A percentile compares a stretch with the other conserved stretches of the same genome.
Evolutionary conservation across 306 rosid species (phyloP).

Genomic region (Cucumis cinereus): DNA sequence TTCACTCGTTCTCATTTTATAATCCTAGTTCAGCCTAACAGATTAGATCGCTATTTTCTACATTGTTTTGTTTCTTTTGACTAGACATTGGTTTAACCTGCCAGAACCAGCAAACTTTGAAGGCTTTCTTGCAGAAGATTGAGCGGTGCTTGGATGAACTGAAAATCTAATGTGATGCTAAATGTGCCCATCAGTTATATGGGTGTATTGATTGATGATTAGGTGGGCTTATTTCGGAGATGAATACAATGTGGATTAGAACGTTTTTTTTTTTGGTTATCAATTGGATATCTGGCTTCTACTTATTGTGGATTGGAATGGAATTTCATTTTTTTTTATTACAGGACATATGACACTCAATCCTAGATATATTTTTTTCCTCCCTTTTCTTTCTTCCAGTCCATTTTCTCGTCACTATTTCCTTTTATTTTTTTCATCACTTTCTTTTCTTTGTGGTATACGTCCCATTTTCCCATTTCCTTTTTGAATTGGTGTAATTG

Average conservation of each 20-base stretch:
- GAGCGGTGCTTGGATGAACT: conserved; percentile 8
- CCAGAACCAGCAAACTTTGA: conserved; percentile 10
- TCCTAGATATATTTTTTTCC: neutral
- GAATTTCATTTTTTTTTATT: neutral
- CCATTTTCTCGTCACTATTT: neutral
- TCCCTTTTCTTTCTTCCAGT: neutral
- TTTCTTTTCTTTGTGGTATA: neutral
- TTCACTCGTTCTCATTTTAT: neutral
- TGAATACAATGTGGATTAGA: neutral
- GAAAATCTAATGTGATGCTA: conserved; percentile 4
- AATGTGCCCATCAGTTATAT: neutral
- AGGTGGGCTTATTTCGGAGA: neutral
- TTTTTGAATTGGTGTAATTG: neutral
- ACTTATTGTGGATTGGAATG: neutral
- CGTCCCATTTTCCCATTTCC: neutral
- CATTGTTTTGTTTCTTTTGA: conserved; percentile 4
- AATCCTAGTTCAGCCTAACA: conserved; percentile 1
- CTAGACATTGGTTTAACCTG: conserved; percentile 9
- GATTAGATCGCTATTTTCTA: conserved; percentile 1
- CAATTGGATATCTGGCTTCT: neutral
- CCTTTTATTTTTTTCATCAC: neutral
- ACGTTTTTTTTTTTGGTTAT: neutral
- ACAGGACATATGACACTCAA: neutral
- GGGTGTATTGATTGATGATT: conserved; percentile 4
- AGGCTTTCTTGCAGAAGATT: conserved; percentile 6